Conservation (phyloP, 345 rosid species). For the Raphanus sativus region DNA sequence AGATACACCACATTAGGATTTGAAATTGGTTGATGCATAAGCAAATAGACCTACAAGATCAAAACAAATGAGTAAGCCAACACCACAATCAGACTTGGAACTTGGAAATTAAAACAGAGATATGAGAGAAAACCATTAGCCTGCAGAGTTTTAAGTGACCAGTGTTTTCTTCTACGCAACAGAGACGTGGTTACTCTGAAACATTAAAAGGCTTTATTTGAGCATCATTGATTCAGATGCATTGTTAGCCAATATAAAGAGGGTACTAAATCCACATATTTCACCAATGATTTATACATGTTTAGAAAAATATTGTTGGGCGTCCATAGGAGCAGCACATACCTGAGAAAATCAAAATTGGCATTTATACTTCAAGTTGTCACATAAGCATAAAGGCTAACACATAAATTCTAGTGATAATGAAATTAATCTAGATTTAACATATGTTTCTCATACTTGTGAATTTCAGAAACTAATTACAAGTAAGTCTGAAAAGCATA, state of each 20-base stretch:
- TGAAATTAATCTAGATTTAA: too few species aligned
- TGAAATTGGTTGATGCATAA: not conserved
- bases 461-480: not conserved
- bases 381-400: not conserved
- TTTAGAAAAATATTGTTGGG: too few species aligned
- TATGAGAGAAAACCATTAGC: not conserved
- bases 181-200: not conserved
- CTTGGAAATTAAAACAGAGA: not conserved
- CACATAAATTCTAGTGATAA: not conserved
- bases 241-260: not conserved
- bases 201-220: not conserved
- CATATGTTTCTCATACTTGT: not conserved
- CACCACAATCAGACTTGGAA: not conserved
- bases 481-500: not conserved
- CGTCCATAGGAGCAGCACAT: not conserved
- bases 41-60: not conserved
- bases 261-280: not conserved
- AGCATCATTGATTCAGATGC: not conserved
- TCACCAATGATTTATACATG: too few species aligned
- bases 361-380: not conserved
- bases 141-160: not conserved
- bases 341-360: not conserved
- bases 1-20: not conserved
- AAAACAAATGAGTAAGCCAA: not conserved
- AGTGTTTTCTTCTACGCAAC: not conserved